A percentile compares a stretch with the other conserved stretches of the same genome.
Evolutionary conservation across 768 basidiomycete species (phyloP).

Genomic region (Boletus sensibilis): DNA sequence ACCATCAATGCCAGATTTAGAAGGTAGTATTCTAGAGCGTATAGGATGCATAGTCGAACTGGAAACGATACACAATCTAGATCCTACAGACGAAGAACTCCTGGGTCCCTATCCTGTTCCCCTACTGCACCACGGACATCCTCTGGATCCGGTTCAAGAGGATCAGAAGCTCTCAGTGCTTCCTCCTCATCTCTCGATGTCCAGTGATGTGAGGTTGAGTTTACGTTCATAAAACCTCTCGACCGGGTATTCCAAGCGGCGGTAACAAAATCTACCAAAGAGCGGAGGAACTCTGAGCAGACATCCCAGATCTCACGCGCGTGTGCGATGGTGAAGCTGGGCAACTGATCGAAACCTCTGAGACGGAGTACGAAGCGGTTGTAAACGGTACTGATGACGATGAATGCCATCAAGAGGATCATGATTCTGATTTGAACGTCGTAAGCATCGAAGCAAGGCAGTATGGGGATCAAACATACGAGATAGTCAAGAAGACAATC

Average conservation of each 20-base stretch:
- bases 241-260: slow-evolving; percentile 20
- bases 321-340: slow-evolving; percentile 48
- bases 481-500: slow-evolving; percentile 55
- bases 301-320: slow-evolving; percentile 23
- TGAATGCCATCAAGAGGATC: slow-evolving; percentile 59
- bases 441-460: background rate
- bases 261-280: slow-evolving; percentile 9
- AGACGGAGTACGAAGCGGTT: slow-evolving; percentile 74
- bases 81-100: slow-evolving; percentile 13
- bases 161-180: slow-evolving; percentile 23
- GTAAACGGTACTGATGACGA: slow-evolving; percentile 69
- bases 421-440: slow-evolving; percentile 43
- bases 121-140: background rate
- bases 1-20: slow-evolving; percentile 16
- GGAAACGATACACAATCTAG: background rate
- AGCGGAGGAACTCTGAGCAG: slow-evolving; percentile 18
- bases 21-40: slow-evolving; percentile 22
- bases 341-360: slow-evolving; percentile 71
- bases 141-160: slow-evolving; percentile 20
- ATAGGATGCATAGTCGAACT: background rate
- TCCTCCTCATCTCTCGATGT: slow-evolving; percentile 33
- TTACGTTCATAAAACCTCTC: slow-evolving; percentile 13
- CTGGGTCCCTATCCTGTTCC: background rate
- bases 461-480: slow-evolving; percentile 44
- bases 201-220: slow-evolving; percentile 32